These are phyloP conservation scores for Vickermania spadyakhi DNA, from an alignment of 208 protist species.

Conservation along the genomic window DNA sequence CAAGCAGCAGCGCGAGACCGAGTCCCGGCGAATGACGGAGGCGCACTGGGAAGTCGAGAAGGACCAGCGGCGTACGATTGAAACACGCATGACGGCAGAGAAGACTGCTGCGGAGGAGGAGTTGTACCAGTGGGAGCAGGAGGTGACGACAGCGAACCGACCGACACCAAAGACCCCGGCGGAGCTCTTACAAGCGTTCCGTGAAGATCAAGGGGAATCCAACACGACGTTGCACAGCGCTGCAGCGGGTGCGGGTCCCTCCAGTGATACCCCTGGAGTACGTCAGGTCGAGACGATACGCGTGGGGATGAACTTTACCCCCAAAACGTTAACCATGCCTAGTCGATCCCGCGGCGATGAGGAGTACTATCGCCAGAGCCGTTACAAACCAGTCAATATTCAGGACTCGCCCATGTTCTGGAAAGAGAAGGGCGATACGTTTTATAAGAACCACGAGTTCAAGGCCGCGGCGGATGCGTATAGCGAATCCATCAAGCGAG, in stretches of 20 bases:
- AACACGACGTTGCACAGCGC: background rate
- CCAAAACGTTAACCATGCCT: constrained; percentile 65
- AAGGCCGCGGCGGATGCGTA: constrained; percentile 78
- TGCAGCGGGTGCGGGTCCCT: background rate
- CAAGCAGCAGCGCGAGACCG: constrained; percentile 51
- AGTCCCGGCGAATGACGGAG: constrained; percentile 77
- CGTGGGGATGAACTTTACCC: constrained; percentile 82
- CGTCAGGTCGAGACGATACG: constrained; percentile 66
- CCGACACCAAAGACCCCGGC: constrained; percentile 8
- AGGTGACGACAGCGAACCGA: constrained; percentile 4
- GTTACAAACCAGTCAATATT: constrained; percentile 87
- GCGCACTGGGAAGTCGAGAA: constrained; percentile 89
- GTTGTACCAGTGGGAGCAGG: constrained; percentile 68
- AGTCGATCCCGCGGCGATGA: constrained; percentile 84
- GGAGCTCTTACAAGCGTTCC: constrained; percentile 6
- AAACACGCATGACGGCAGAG: constrained; percentile 58
- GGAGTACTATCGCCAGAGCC: constrained; percentile 87
- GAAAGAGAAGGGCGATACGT: constrained; percentile 83
- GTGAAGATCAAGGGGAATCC: background rate
- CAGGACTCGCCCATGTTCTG: constrained; percentile 90
- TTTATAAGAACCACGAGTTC: constrained; percentile 66
- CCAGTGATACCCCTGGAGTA: constrained; percentile 19
- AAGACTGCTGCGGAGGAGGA: constrained; percentile 48
- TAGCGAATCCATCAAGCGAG: constrained; percentile 88
- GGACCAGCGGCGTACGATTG: constrained; percentile 65